Conservation (phyloP, 257 asterid genomes). For the Solanum pimpinellifolium region DNA sequence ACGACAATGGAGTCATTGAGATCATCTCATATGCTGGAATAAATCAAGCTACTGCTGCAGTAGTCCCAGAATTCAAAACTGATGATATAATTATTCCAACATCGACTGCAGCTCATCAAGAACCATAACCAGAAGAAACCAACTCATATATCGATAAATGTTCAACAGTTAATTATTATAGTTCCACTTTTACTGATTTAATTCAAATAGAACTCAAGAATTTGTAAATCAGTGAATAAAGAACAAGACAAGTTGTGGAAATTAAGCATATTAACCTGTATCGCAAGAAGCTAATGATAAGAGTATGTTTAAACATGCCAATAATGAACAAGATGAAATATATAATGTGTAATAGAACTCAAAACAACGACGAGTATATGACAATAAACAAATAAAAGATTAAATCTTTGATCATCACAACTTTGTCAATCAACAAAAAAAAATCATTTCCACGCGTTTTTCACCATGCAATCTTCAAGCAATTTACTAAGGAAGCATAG, state of each 20-base stretch:
- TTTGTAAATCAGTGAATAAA: not conserved
- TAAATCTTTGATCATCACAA: not conserved
- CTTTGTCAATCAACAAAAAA: not conserved
- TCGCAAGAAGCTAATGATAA: not conserved
- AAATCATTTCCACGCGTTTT: not conserved
- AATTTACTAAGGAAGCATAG: not conserved
- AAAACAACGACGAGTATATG: not conserved
- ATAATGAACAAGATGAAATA: not conserved
- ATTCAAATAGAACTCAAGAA: not conserved
- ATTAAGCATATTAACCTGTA: not conserved
- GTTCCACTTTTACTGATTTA: not conserved
- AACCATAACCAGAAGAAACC: not conserved
- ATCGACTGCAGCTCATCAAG: not conserved
- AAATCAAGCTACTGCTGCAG: not conserved
- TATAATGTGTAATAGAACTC: not conserved
- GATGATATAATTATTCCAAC: not conserved
- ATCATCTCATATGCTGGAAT: not conserved
- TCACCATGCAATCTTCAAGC: not conserved
- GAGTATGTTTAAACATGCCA: not conserved
- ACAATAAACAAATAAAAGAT: not conserved
- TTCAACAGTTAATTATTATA: not conserved
- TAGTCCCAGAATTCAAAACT: not conserved
- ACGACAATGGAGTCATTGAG: not conserved
- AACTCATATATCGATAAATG: not conserved
- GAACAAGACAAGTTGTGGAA: not conserved